phyloP scores from a whole-genome alignment of 371 early-diverging fungal genomes.

The Mortierella sp. region DNA sequence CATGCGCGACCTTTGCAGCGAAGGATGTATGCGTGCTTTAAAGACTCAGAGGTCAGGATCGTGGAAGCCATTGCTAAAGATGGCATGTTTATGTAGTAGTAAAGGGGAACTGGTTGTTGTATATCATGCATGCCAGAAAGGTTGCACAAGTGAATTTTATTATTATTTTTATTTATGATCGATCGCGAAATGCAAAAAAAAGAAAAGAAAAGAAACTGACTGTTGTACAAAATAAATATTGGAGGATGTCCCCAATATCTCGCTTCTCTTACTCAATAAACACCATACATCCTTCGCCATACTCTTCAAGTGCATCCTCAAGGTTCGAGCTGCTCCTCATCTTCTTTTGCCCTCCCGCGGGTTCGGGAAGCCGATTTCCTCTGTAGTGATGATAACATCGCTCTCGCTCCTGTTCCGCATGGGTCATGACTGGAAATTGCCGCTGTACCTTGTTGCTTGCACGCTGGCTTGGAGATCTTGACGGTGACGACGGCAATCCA shows the following conservation, averaged over 20 bases:
- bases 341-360: slow-evolving; percentile 49
- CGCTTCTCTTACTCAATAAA: slow-evolving; percentile 30
- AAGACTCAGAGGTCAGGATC: slow-evolving; percentile 41
- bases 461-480: slow-evolving; percentile 33
- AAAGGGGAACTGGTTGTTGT: too few species aligned
- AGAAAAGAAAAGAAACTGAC: neutral
- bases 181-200: neutral
- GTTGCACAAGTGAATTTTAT: neutral
- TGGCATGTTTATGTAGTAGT: slow-evolving; percentile 52
- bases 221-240: slow-evolving; percentile 8
- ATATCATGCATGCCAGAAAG: neutral
- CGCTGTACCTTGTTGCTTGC: neutral
- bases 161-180: neutral
- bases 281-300: slow-evolving; percentile 48
- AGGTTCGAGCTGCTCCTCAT: slow-evolving; percentile 31
- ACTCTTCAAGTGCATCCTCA: slow-evolving; percentile 41
- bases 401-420: slow-evolving; percentile 51
- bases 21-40: slow-evolving; percentile 52
- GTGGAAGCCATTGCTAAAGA: slow-evolving; percentile 53
- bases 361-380: slow-evolving; percentile 44
- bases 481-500: slow-evolving; percentile 8
- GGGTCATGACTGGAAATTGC: slow-evolving; percentile 41
- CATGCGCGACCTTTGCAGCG: slow-evolving; percentile 44
- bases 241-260: neutral
- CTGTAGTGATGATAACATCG: slow-evolving; percentile 40